Evolutionary conservation across 129 eudicot genomes (phyloP).

Genomic region (Heracleum sosnowskyi): DNA sequence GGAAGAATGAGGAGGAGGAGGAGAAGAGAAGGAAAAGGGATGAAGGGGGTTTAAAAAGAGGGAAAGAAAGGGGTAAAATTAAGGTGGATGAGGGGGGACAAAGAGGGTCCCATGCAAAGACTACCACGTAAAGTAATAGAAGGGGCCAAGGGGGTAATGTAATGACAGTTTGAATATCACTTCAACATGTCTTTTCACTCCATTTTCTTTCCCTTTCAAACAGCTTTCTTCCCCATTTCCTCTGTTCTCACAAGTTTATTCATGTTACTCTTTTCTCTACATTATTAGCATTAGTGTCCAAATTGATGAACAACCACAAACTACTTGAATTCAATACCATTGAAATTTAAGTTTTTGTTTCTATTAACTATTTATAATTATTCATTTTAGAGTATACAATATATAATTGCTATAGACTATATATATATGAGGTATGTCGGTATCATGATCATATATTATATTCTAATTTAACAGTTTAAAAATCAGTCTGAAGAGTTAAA

Average conservation of each 20-base stretch:
- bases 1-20: neutral
- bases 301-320: too few relatives aligned
- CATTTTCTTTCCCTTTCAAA: neutral
- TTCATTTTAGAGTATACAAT: too few relatives aligned
- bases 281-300: neutral
- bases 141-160: neutral
- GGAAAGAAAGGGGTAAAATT: neutral
- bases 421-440: too few relatives aligned
- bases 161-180: constrained; percentile 10
- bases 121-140: constrained; percentile 7
- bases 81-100: constrained; percentile 5
- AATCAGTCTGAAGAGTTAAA: too few relatives aligned
- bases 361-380: too few relatives aligned
- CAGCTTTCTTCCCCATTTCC: neutral
- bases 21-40: neutral
- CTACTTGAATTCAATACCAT: neutral
- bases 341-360: too few relatives aligned
- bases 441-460: too few relatives aligned
- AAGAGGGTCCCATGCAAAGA: neutral
- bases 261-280: neutral
- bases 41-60: neutral
- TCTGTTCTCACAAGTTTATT: neutral
- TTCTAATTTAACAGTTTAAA: too few relatives aligned
- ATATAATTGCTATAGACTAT: too few relatives aligned
- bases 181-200: constrained; percentile 5